Percentiles rank a stretch among this genome's conserved stretches.
Conservation (phyloP, 306 rosid species). For the Cucurbita moschata region DNA sequence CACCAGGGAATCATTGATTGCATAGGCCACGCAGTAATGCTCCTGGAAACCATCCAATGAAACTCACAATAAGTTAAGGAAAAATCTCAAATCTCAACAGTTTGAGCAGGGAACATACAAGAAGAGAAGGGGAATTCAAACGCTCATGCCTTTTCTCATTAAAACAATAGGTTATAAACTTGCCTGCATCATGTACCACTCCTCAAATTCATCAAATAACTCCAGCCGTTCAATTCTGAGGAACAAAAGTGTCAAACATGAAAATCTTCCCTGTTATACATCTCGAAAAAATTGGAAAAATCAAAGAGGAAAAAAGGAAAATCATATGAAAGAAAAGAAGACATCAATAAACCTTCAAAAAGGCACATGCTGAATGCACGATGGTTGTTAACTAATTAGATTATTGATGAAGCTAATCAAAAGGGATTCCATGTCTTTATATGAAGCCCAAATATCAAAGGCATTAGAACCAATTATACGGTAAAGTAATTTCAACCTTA, state of each 20-base stretch:
- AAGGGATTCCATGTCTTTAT: too few species aligned
- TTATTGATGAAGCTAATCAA: neutral
- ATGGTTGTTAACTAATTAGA: neutral
- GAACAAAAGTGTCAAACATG: constrained; percentile 14
- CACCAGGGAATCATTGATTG: constrained; percentile 84
- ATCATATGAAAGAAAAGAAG: neutral
- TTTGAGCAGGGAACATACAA: neutral
- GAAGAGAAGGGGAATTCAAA: neutral
- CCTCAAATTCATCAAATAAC: constrained; percentile 91
- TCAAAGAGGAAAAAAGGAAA: neutral
- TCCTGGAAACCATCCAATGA: constrained; percentile 52
- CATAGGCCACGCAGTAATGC: constrained; percentile 93
- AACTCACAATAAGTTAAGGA: neutral
- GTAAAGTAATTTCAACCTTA: neutral
- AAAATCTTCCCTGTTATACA: constrained; percentile 16
- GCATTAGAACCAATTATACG: neutral
- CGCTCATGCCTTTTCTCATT: constrained; percentile 8
- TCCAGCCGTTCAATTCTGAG: constrained; percentile 88
- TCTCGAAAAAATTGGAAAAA: neutral
- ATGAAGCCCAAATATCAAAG: too few species aligned
- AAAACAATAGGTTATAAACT: constrained; percentile 17
- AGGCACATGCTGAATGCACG: neutral
- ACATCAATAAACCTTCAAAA: neutral
- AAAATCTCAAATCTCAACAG: neutral
- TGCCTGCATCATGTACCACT: constrained; percentile 99